Percentiles rank a stretch among this genome's conserved stretches.
phyloP scores from a whole-genome alignment of 257 asterid species.

The Primulina tabacum region DNA sequence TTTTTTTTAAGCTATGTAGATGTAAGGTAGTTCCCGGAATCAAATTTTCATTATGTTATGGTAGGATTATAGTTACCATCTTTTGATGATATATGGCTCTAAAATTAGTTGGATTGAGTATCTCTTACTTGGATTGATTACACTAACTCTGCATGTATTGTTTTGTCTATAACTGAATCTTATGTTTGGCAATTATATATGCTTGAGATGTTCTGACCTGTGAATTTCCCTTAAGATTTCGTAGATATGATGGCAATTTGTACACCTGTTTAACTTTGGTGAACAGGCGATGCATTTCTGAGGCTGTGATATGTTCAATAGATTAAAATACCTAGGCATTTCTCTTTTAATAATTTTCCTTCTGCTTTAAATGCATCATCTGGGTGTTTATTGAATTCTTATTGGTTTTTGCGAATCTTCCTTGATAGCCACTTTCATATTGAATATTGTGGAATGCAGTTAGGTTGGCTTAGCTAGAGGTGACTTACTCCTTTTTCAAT shows the following conservation, averaged over 20 bases:
- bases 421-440: no score
- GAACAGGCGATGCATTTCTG: not conserved
- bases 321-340: not conserved
- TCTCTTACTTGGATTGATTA: not conserved
- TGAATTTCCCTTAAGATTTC: not conserved
- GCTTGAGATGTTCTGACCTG: not conserved
- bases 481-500: no score
- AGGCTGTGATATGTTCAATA: not conserved
- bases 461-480: no score
- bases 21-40: not conserved
- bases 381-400: not conserved
- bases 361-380: not conserved
- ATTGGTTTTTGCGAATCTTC: no score
- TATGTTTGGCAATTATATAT: no score
- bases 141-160: not conserved
- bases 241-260: not conserved
- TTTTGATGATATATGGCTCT: not conserved
- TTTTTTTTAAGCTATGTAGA: slow-evolving; percentile 4
- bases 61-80: not conserved
- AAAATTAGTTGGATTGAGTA: not conserved
- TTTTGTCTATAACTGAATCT: no score
- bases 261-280: not conserved
- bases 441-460: no score
- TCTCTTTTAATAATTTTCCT: not conserved
- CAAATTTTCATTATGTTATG: not conserved